These are phyloP conservation scores for Saccharomycopsis sp. DNA, from an alignment of 805 yeast species.

Conservation along the genomic window DNA sequence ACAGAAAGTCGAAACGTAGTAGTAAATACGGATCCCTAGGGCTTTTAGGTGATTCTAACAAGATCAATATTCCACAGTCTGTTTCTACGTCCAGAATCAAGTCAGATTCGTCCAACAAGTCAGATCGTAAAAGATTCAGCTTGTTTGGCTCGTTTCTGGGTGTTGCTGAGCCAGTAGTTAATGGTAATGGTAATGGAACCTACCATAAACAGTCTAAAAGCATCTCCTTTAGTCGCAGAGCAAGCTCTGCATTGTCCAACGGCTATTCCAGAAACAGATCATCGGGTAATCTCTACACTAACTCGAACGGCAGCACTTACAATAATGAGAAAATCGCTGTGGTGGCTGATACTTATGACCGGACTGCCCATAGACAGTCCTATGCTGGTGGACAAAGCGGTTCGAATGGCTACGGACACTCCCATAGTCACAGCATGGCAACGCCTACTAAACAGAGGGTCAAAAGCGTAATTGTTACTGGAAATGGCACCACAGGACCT, in stretches of 20 bases:
- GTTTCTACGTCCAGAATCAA: constrained; percentile 7
- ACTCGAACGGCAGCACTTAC: background rate
- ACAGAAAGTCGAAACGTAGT: constrained; percentile 9
- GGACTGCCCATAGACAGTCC: background rate
- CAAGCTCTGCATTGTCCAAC: constrained; percentile 6
- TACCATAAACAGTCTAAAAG: constrained; percentile 14
- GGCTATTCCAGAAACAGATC: constrained; percentile 5
- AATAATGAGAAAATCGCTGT: background rate
- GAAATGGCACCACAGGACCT: background rate
- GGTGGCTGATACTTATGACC: background rate
- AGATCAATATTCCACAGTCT: constrained; percentile 11
- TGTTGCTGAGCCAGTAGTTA: constrained; percentile 23
- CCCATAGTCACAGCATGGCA: background rate
- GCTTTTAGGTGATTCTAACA: constrained; percentile 3
- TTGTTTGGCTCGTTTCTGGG: constrained; percentile 31
- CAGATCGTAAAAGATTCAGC: constrained; percentile 35
- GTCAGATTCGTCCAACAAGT: constrained; percentile 8
- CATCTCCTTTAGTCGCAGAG: constrained; percentile 14
- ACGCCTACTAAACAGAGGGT: constrained; percentile 15
- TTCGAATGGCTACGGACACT: background rate
- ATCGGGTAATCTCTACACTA: constrained; percentile 4
- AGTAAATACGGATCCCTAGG: constrained; percentile 13
- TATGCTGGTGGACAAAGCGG: background rate
- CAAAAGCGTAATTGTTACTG: constrained; percentile 6
- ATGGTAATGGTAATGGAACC: constrained; percentile 9